These are phyloP conservation scores for Rhododendron griersonianum DNA, from an alignment of 148 eudicot genomes.

Conservation along the genomic window DNA sequence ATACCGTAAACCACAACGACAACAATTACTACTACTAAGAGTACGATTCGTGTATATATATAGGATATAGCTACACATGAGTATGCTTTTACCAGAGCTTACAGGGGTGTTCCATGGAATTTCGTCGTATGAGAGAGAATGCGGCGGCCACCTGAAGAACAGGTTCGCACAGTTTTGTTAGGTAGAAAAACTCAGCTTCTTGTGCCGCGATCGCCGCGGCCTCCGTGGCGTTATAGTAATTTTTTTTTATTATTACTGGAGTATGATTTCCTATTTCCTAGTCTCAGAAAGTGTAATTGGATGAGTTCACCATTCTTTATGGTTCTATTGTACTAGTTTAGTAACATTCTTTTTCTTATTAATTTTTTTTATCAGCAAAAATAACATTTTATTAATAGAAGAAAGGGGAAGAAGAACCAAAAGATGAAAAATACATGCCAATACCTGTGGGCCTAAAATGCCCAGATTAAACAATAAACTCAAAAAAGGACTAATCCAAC, in stretches of 20 bases:
- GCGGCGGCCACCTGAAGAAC: not conserved
- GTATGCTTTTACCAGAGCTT: not conserved
- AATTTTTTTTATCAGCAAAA: too few relatives aligned
- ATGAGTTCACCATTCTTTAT: not conserved
- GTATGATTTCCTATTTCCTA: not conserved
- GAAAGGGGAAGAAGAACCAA: too few relatives aligned
- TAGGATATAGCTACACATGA: not conserved
- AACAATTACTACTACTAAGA: constrained; percentile 28
- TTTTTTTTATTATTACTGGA: too few relatives aligned
- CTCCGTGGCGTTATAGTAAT: not conserved
- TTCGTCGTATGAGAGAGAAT: not conserved
- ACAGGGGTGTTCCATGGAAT: not conserved
- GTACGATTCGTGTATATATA: not conserved
- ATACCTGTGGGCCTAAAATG: too few relatives aligned
- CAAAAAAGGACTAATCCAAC: too few relatives aligned
- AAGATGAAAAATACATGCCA: too few relatives aligned
- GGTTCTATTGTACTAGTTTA: not conserved
- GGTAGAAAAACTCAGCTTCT: constrained; percentile 11
- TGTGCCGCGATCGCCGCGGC: not conserved
- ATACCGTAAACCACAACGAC: constrained; percentile 39
- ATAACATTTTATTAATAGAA: too few relatives aligned
- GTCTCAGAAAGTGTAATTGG: not conserved
- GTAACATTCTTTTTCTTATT: not conserved
- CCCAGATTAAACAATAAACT: too few relatives aligned
- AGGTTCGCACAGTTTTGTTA: not conserved